These are phyloP conservation scores for Ogataea hybrid DNA, from an alignment of 1,139 yeast species.

Conservation along the genomic window DNA sequence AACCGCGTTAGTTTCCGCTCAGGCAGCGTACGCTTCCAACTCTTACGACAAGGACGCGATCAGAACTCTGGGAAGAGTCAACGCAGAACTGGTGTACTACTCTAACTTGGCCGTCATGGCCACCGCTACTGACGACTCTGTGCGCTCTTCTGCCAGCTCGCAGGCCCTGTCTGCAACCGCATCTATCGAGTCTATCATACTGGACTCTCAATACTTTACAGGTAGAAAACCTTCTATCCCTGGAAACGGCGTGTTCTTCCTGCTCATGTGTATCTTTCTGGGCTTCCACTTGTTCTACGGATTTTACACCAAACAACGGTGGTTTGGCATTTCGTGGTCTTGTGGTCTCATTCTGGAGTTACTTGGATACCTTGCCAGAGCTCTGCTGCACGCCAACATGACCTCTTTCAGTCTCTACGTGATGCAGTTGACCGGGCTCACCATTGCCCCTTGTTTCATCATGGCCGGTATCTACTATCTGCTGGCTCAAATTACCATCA, in stretches of 20 bases:
- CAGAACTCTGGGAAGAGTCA: constrained; percentile 4
- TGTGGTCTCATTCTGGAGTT: constrained; percentile 65
- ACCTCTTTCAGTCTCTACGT: constrained; percentile 45
- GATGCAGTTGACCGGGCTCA: constrained; percentile 66
- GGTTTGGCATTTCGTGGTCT: constrained; percentile 66
- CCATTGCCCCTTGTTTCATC: constrained; percentile 83
- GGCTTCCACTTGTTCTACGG: constrained; percentile 41
- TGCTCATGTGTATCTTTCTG: constrained; percentile 45
- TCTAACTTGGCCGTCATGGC: constrained; percentile 36
- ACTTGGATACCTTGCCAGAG: constrained; percentile 69
- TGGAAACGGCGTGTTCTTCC: constrained; percentile 50
- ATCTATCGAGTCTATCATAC: constrained; percentile 25
- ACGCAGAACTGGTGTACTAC: constrained; percentile 33
- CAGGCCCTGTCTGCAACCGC: constrained; percentile 35
- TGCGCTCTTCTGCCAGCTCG: constrained; percentile 34
- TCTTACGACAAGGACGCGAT: constrained; percentile 18
- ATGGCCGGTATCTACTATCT: constrained; percentile 87
- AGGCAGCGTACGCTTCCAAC: constrained; percentile 24
- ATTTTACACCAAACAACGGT: constrained; percentile 57
- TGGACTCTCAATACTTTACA: constrained; percentile 33
- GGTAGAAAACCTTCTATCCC: constrained; percentile 41
- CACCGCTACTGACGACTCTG: constrained; percentile 38
- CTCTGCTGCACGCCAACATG: constrained; percentile 41
- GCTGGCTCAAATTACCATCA: constrained; percentile 68
- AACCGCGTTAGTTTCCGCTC: constrained; percentile 6